These are phyloP conservation scores for Fusarium sp. DNA, from an alignment of 2,329 filamentous ascomycete genomes.

Conservation along the genomic window DNA sequence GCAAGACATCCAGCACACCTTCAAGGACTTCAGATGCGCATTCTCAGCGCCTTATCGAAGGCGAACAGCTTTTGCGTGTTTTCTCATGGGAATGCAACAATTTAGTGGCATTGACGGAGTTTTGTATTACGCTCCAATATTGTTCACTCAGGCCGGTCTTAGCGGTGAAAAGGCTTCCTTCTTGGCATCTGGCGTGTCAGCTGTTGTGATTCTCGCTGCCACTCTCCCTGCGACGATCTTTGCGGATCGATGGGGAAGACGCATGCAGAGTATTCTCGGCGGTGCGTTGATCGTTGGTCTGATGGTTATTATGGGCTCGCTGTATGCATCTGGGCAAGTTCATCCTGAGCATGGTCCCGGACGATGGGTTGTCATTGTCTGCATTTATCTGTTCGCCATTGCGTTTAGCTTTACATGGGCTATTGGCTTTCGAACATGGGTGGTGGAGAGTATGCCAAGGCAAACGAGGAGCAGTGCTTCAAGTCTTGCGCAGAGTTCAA, in stretches of 20 bases:
- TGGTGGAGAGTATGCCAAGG: slow-evolving; percentile 68
- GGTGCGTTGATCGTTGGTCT: slow-evolving; percentile 63
- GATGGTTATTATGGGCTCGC: slow-evolving; percentile 65
- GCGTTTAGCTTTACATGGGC: slow-evolving; percentile 64
- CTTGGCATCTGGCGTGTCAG: slow-evolving; percentile 70
- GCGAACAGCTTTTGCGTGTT: slow-evolving; percentile 65
- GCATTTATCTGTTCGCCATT: slow-evolving; percentile 63
- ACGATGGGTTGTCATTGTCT: slow-evolving; percentile 64
- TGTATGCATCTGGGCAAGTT: slow-evolving; percentile 61
- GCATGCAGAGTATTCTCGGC: slow-evolving; percentile 64
- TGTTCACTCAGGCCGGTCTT: slow-evolving; percentile 71
- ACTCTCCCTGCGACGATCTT: slow-evolving; percentile 67
- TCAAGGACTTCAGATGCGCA: slow-evolving; percentile 50
- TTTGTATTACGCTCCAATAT: slow-evolving; percentile 70
- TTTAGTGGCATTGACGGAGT: slow-evolving; percentile 72
- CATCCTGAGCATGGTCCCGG: slow-evolving; percentile 54
- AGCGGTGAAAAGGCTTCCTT: slow-evolving; percentile 64
- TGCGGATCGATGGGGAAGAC: slow-evolving; percentile 68
- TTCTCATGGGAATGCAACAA: slow-evolving; percentile 70
- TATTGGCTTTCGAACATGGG: slow-evolving; percentile 65
- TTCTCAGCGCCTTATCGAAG: slow-evolving; percentile 56
- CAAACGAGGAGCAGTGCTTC: slow-evolving; percentile 66
- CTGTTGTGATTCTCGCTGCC: slow-evolving; percentile 65
- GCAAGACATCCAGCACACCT: slow-evolving; percentile 47
- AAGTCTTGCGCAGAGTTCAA: slow-evolving; percentile 64